Conservation (phyloP, 345 rosid species). For the Crucihimalaya himalaica region DNA sequence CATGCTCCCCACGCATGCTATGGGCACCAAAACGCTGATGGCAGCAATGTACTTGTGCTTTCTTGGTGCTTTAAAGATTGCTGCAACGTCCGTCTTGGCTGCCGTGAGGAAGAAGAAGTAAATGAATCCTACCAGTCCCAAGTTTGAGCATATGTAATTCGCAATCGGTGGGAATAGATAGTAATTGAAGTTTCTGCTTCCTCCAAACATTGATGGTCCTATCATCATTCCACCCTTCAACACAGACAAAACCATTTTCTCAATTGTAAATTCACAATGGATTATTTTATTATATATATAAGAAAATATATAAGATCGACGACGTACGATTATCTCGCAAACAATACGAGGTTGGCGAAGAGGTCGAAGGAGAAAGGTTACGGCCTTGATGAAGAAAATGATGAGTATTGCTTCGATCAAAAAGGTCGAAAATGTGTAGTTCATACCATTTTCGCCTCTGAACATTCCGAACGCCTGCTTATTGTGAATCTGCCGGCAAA, state of each 20-base stretch:
- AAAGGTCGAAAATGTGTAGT: conserved; percentile 43
- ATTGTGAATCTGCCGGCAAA: conserved; percentile 37
- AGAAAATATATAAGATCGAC: not conserved
- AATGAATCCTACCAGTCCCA: conserved; percentile 61
- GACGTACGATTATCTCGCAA: conserved; percentile 68
- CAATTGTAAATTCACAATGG: not conserved
- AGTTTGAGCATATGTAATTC: conserved; percentile 48
- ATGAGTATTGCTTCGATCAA: conserved; percentile 48
- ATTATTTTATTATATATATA: not conserved
- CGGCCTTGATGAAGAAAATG: conserved; percentile 37
- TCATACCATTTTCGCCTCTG: conserved; percentile 48
- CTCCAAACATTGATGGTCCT: conserved; percentile 75
- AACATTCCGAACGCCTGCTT: conserved; percentile 46
- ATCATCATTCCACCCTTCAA: conserved; percentile 73
- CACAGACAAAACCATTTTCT: not conserved
- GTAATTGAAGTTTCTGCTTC: conserved; percentile 40
- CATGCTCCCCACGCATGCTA: not conserved
- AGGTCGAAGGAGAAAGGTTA: conserved; percentile 67
- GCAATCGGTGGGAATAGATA: conserved; percentile 49
- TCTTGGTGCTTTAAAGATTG: conserved; percentile 45
- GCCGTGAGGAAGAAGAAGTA: conserved; percentile 57
- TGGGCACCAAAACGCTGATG: conserved; percentile 45
- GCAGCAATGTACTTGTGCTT: conserved; percentile 35
- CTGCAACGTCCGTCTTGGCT: conserved; percentile 51
- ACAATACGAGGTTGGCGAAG: conserved; percentile 70